Percentiles rank a stretch among this genome's conserved stretches.
These are phyloP conservation scores for Colletotrichum higginsianum DNA, from an alignment of 2,329 filamentous ascomycete species.

Conservation along the genomic window DNA sequence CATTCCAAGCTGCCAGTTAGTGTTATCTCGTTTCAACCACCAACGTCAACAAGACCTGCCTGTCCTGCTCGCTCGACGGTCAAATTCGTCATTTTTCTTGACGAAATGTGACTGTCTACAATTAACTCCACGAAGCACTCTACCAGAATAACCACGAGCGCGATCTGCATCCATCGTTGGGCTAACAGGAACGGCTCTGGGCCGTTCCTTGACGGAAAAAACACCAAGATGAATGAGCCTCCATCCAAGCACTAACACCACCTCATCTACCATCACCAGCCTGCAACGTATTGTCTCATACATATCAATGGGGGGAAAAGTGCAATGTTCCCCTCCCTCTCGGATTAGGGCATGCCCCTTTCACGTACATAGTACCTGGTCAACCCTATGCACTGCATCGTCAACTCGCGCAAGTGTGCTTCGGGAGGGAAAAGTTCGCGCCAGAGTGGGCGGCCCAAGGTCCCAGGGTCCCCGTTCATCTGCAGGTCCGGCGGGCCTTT, in stretches of 20 bases:
- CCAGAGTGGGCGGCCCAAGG: constrained; percentile 18
- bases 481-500: constrained; percentile 40
- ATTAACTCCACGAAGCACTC: too few relatives aligned
- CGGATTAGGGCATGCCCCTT: constrained; percentile 33
- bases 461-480: constrained; percentile 24
- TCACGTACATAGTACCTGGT: constrained; percentile 1
- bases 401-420: constrained; percentile 36
- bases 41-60: neutral
- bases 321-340: constrained; percentile 13
- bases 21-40: neutral
- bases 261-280: neutral
- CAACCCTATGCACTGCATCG: constrained; percentile 19
- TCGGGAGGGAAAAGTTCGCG: constrained; percentile 16
- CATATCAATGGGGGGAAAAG: neutral
- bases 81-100: neutral
- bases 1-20: neutral
- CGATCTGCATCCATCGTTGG: neutral
- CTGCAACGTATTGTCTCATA: neutral
- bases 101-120: too few relatives aligned
- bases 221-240: neutral
- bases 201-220: neutral
- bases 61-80: neutral
- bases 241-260: too few relatives aligned
- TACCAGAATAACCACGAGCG: too few relatives aligned
- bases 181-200: too few relatives aligned